Conservation (phyloP, 2,329 filamentous ascomycete genomes). For the Phyllosticta ampelicida region DNA sequence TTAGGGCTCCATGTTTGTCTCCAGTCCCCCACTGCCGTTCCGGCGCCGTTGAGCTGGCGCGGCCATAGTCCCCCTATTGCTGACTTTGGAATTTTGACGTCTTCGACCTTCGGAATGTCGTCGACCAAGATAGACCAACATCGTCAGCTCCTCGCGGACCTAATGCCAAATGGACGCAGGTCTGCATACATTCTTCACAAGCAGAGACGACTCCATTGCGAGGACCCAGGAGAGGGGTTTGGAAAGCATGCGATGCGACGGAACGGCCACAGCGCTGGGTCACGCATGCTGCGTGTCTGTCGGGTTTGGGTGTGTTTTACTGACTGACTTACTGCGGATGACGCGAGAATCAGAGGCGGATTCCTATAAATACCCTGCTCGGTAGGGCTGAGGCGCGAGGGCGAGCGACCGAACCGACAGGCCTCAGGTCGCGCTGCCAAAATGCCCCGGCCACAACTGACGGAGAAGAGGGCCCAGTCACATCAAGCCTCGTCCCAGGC, state of each 20-base stretch:
- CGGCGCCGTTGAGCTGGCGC: neutral
- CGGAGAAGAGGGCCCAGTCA: neutral
- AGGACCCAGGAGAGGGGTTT: slow-evolving; percentile 5
- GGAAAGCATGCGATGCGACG: slow-evolving; percentile 3
- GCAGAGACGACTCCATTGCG: slow-evolving; percentile 1
- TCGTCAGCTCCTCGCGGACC: neutral
- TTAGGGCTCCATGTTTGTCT: neutral
- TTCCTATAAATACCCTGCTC: slow-evolving; percentile 11
- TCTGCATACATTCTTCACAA: slow-evolving; percentile 10
- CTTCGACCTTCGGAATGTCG: neutral
- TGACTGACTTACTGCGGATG: neutral
- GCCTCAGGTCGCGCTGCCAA: neutral
- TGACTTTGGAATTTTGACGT: neutral
- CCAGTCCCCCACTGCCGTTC: slow-evolving; percentile 1
- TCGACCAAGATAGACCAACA: slow-evolving; percentile 4
- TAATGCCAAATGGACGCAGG: neutral
- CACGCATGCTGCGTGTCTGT: slow-evolving; percentile 1
- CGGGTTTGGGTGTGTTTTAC: neutral
- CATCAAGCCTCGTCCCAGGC: neutral
- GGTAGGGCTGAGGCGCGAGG: slow-evolving; percentile 9
- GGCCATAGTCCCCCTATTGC: neutral
- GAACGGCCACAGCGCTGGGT: slow-evolving; percentile 8
- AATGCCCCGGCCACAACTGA: neutral
- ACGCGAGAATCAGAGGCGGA: slow-evolving; percentile 6
- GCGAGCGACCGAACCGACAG: neutral